phyloP scores from a whole-genome alignment of 345 rosid genomes.

The Rhizophora mangle region DNA sequence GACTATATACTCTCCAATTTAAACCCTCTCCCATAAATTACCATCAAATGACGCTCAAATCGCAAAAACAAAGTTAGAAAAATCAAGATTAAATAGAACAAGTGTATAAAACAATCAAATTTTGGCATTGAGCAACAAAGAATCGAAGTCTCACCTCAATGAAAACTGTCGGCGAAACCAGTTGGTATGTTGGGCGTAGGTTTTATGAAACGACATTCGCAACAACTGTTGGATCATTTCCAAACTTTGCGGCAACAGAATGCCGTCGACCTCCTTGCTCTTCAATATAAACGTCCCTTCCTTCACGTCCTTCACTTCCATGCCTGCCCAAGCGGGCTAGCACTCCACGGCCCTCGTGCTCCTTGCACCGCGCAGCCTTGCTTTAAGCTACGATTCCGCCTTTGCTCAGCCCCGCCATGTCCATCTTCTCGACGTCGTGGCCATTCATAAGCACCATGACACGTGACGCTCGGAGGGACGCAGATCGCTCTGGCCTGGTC shows the following conservation, averaged over 20 bases:
- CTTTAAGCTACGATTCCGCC: conserved; percentile 83
- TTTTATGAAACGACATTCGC: conserved; percentile 46
- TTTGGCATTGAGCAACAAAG: conserved; percentile 30
- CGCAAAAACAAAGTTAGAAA: too few relatives aligned
- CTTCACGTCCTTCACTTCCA: conserved; percentile 77
- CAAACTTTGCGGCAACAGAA: conserved; percentile 66
- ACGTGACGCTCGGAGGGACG: conserved; percentile 65
- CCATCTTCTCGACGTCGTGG: conserved; percentile 41
- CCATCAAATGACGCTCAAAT: too few relatives aligned
- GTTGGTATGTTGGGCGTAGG: conserved; percentile 51
- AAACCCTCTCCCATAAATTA: too few relatives aligned
- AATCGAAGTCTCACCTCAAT: conserved; percentile 16
- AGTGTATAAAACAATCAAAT: too few relatives aligned
- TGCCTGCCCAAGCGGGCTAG: conserved; percentile 69
- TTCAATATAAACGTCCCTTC: conserved; percentile 58
- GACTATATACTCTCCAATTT: too few relatives aligned
- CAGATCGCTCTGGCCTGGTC: conserved; percentile 60
- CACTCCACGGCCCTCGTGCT: conserved; percentile 56
- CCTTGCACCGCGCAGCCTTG: conserved; percentile 68
- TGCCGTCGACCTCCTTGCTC: conserved; percentile 36
- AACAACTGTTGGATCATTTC: conserved; percentile 48
- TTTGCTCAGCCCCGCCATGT: conserved; percentile 70
- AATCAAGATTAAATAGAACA: too few relatives aligned
- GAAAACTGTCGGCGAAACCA: conserved; percentile 63
- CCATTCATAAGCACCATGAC: conserved; percentile 51